Base-by-base conservation (phyloP, 768 basidiomycete genomes). In the Rhodosporidiobolus odoratus region DNA sequence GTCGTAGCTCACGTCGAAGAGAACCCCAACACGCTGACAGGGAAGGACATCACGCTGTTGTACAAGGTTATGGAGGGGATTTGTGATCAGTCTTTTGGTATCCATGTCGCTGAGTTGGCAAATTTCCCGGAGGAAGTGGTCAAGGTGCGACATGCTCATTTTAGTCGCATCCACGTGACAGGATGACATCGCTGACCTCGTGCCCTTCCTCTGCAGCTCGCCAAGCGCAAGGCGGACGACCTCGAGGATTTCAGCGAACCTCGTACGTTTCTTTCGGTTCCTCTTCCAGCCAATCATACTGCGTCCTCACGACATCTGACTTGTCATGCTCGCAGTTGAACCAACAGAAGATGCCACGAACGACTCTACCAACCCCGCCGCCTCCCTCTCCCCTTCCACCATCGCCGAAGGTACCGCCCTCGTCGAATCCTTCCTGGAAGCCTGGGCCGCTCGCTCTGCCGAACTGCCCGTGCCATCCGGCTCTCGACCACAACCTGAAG, bases 41-140 rank as follows among this genome's bases (percentile, higher is more conserved):
- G 78, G 2, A 81, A 87, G 53, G 91, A 95, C 72, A 97, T 98
- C 59, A 90, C 89, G 0, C 81, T 91, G 64, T 81, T 88, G 38
- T 89, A 90, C 77, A 85, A 87, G 72, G 86, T 87, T 34, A 84
- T 86, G 65, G 89, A 90, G 30, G 91, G 92, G 21, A 85, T 96
- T 30, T 92, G 91, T 54, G 95, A 98, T 78, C 95, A 97, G 80
- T 95, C 92, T 78, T 98, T 97, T 77, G 96, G 95, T 80, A 98
- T 99, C 37, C 93, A 98, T 75, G 96, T 99, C 23, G 96, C 96
- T 0, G 85, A 92, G 78, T 83, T 98, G n/a, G 95, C 95, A 6
- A 94, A 97, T 79, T 99, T 99, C 80, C 96, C 96, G 0, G 90
- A 94, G 69, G 89, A 87, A 73, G 94, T 98, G 17, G 85, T 98